phyloP scores from a whole-genome alignment of 192 early-diverging fungal genomes.

The Coemansia sp. region DNA sequence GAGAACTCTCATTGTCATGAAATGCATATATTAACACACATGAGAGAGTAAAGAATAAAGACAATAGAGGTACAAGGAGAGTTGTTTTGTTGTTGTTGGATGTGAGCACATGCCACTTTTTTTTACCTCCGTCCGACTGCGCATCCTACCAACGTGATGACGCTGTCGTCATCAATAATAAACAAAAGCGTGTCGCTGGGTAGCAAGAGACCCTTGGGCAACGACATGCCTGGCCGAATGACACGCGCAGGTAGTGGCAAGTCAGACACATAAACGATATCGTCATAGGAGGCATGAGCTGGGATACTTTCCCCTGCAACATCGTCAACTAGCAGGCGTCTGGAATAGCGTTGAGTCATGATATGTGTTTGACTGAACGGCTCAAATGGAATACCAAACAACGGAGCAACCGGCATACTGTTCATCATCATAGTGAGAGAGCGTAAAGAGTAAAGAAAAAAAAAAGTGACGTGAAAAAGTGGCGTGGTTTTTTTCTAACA shows the following conservation, averaged over 20 bases:
- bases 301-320: conserved; percentile 45
- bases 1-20: not conserved
- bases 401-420: conserved; percentile 27
- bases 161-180: conserved; percentile 36
- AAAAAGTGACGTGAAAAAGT: not conserved
- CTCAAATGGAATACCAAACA: conserved; percentile 41
- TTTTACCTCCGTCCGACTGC: conserved; percentile 15
- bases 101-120: conserved; percentile 14
- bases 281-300: not conserved
- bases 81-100: not conserved
- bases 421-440: conserved; percentile 45
- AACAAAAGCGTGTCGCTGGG: conserved; percentile 44
- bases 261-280: conserved; percentile 39
- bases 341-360: conserved; percentile 35
- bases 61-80: not conserved
- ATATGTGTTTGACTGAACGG: conserved; percentile 34
- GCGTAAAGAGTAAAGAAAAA: not conserved
- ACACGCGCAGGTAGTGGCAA: conserved; percentile 41
- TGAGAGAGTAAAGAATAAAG: not conserved
- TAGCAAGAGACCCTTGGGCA: conserved; percentile 37
- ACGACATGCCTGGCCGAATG: conserved; percentile 49
- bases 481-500: no score
- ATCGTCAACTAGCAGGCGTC: conserved; percentile 47
- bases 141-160: conserved; percentile 42
- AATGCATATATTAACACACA: conserved; percentile 14